Conservation (phyloP, 192 early-diverging fungal genomes). For the Coemansia sp. region DNA sequence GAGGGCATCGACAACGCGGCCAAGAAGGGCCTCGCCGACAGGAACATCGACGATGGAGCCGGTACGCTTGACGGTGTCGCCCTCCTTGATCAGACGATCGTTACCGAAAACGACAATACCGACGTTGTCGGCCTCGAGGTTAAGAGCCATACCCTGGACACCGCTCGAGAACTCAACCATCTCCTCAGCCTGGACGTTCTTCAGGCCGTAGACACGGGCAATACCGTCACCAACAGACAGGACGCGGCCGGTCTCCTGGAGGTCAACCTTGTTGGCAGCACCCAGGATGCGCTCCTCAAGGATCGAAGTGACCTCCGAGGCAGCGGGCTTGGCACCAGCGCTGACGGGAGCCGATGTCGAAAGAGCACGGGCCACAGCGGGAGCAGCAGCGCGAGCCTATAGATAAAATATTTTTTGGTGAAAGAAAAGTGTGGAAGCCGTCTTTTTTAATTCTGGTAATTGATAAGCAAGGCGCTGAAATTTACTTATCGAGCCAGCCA, state of each 20-base stretch:
- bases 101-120: constrained; percentile 99
- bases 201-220: constrained; percentile 98
- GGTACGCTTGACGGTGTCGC: constrained; percentile 99
- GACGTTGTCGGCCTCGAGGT: constrained; percentile 99
- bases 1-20: constrained; percentile 98
- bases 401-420: constrained; percentile 6
- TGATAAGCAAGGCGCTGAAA: constrained; percentile 3
- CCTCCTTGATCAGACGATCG: constrained; percentile 99
- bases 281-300: constrained; percentile 97
- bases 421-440: too few species aligned
- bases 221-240: constrained; percentile 99
- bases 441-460: not conserved
- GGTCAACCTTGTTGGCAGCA: constrained; percentile 74
- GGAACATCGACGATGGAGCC: constrained; percentile 98
- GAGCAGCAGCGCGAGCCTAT: constrained; percentile 52
- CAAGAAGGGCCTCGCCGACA: constrained; percentile 89
- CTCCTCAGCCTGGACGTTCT: constrained; percentile 98
- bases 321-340: constrained; percentile 60
- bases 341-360: constrained; percentile 40
- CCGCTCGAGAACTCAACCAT: constrained; percentile 99
- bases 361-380: constrained; percentile 49
- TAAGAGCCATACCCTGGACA: constrained; percentile 98
- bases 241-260: constrained; percentile 98
- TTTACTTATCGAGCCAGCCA: too few species aligned
- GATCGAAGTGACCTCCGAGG: constrained; percentile 96